Conservation (phyloP, 306 rosid genomes). For the Erythrophleum fordii region DNA sequence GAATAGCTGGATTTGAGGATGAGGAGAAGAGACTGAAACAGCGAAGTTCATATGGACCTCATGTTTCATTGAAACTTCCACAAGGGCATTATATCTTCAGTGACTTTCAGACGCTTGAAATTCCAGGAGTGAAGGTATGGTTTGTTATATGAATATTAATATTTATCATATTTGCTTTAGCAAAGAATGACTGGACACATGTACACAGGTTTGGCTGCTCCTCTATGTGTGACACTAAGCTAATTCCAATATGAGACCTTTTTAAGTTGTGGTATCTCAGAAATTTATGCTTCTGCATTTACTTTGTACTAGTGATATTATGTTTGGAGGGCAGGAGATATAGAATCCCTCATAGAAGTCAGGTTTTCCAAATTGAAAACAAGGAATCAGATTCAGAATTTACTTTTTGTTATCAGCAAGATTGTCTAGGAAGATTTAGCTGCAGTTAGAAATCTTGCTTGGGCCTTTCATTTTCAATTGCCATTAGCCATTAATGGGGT, state of each 20-base stretch:
- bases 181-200: background rate
- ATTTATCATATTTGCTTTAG: conserved; percentile 18
- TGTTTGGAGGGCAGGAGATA: background rate
- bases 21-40: conserved; percentile 88
- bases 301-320: background rate
- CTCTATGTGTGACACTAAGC: background rate
- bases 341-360: background rate
- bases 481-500: background rate
- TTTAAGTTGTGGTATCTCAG: background rate
- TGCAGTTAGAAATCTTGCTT: background rate
- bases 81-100: conserved; percentile 86
- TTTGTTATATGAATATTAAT: conserved; percentile 24
- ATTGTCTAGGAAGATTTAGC: background rate
- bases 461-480: background rate
- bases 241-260: background rate
- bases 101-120: conserved; percentile 76
- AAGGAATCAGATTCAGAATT: background rate
- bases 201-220: background rate
- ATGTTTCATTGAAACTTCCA: conserved; percentile 65
- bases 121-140: conserved; percentile 86
- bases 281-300: conserved; percentile 13
- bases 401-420: background rate
- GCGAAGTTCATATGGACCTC: conserved; percentile 62
- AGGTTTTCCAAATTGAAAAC: background rate
- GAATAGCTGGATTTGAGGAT: conserved; percentile 90